Evolutionary conservation across 1,139 yeast species (phyloP).

Genomic region (Sugiyamaella novakii): DNA sequence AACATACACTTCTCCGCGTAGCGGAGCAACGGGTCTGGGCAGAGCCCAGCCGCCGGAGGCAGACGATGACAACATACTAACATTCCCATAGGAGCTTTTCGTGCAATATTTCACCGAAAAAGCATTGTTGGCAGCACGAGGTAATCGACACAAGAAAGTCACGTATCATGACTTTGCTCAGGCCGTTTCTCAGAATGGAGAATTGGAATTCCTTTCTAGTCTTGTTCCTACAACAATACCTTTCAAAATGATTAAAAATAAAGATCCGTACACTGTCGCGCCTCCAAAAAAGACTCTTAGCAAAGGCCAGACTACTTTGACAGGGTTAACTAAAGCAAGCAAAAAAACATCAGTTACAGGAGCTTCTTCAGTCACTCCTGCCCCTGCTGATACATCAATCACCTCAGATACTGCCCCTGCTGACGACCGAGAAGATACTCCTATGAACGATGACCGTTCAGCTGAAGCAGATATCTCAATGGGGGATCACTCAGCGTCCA

Average conservation of each 20-base stretch:
- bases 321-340: constrained; percentile 3
- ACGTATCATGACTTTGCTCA: constrained; percentile 74
- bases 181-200: constrained; percentile 68
- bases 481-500: constrained; percentile 9
- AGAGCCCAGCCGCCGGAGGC: no score
- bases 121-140: constrained; percentile 67
- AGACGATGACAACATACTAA: neutral
- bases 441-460: neutral
- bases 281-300: constrained; percentile 3
- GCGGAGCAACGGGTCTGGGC: no score
- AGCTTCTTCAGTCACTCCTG: constrained; percentile 4
- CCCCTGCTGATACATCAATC: constrained; percentile 1
- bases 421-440: neutral
- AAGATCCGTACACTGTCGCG: constrained; percentile 11
- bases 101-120: constrained; percentile 80
- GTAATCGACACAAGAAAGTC: constrained; percentile 70
- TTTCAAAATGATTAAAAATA: constrained; percentile 30
- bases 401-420: neutral
- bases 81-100: constrained; percentile 57
- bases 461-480: constrained; percentile 5
- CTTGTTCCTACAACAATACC: constrained; percentile 39
- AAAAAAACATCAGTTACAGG: neutral
- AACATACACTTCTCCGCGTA: no score
- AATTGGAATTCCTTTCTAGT: constrained; percentile 60
- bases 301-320: constrained; percentile 24